phyloP scores from a whole-genome alignment of 2,329 filamentous ascomycete species.

The Fusarium caatingaense region DNA sequence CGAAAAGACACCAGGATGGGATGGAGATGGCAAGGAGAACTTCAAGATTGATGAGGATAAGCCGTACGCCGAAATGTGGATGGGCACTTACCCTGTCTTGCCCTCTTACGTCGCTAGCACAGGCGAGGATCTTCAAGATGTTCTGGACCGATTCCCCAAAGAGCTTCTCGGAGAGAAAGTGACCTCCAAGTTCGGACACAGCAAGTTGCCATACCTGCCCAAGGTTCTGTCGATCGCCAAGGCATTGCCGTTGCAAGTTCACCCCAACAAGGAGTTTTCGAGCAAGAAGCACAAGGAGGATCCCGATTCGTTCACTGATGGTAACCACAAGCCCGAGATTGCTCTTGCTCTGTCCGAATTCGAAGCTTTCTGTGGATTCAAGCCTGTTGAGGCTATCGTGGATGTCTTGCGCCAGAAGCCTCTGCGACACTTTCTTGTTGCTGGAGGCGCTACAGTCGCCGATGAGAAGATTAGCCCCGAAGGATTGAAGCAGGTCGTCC shows the following conservation, averaged over 20 bases:
- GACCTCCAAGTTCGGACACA: constrained; percentile 67
- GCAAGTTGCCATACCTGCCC: constrained; percentile 76
- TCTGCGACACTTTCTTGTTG: constrained; percentile 37
- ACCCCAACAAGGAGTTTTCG: constrained; percentile 77
- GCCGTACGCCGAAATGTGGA: constrained; percentile 77
- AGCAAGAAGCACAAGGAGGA: constrained; percentile 71
- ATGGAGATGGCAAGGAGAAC: constrained; percentile 45
- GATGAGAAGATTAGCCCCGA: constrained; percentile 57
- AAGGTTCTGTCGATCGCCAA: constrained; percentile 83
- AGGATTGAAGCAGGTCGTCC: constrained; percentile 66
- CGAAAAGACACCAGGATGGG: constrained; percentile 68
- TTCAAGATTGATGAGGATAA: constrained; percentile 74
- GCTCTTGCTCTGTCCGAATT: constrained; percentile 77
- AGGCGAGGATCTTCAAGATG: constrained; percentile 72
- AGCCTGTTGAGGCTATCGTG: constrained; percentile 70
- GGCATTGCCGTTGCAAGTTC: constrained; percentile 79
- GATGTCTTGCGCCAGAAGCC: constrained; percentile 64
- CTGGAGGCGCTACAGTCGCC: constrained; percentile 28
- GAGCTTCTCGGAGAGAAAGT: constrained; percentile 72
- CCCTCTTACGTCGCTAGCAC: constrained; percentile 72
- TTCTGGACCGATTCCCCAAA: constrained; percentile 70
- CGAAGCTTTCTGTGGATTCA: constrained; percentile 81
- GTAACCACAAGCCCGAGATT: constrained; percentile 85
- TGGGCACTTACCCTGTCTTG: constrained; percentile 79
- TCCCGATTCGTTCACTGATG: constrained; percentile 74